Conservation (phyloP, 108 stramenopile species). For the Ochromonas danica region DNA sequence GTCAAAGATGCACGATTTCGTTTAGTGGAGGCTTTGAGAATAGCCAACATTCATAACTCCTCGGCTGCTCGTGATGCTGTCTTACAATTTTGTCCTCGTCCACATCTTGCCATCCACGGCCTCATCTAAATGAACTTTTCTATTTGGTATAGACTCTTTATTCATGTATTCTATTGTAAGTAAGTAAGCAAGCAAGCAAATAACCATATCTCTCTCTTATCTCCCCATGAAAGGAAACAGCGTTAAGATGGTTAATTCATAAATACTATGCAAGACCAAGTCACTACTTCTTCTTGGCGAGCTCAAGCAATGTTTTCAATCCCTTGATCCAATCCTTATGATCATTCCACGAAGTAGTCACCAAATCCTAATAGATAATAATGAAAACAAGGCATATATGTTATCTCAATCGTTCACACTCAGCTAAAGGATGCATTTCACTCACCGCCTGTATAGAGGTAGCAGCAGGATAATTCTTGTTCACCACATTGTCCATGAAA, state of each 20-base stretch:
- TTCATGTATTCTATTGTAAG: background rate
- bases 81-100: background rate
- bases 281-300: background rate
- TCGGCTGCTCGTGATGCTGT: background rate
- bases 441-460: background rate
- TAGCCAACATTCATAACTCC: background rate
- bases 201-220: background rate
- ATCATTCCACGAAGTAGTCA: background rate
- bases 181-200: background rate
- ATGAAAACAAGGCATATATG: no score
- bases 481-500: slow-evolving; percentile 37
- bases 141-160: background rate
- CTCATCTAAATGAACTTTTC: background rate
- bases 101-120: slow-evolving; percentile 13
- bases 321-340: background rate
- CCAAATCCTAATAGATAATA: background rate
- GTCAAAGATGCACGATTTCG: slow-evolving; percentile 10
- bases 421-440: no score
- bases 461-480: background rate
- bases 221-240: background rate
- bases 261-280: background rate
- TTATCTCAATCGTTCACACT: no score
- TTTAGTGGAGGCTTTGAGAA: background rate
- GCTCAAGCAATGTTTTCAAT: background rate
- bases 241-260: background rate